Base-by-base conservation (phyloP, 1,284 basidiomycete genomes). In the Apiotrichum porosum region DNA sequence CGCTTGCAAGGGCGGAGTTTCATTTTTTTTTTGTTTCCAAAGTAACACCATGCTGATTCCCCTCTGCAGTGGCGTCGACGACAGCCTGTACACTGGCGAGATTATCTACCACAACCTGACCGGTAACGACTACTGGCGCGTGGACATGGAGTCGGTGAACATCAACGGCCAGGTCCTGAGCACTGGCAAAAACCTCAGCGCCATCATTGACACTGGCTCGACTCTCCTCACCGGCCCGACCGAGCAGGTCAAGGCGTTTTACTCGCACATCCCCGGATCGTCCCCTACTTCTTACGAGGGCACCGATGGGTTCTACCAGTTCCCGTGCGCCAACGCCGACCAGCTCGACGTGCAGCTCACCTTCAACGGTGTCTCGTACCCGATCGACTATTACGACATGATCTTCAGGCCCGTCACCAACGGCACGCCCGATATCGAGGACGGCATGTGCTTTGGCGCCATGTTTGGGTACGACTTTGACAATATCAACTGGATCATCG, bases 201-300 rank as follows among this genome's bases (percentile, higher is more conserved):
- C 51, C 19, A 73, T 66, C 15, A 73, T 78, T 58, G 77, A 78
- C 58, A 97, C 75, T 0, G 92, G 92, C 47, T 95, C 92, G 2
- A 94, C 92, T 0, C 81, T 95, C 35, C 80, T 97, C 41, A 91
- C 88, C 9, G 90, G 87, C 0, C 92, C 93, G 0, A 22, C 80
- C 1, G 61, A 68, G 9, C 75, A 78, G 43, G 81, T 94, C 37
- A 70, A 79, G 0, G 69, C 73, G 10, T 77, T 97, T 42, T 97
- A 84, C 62, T 78, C 80, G 1, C 81, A 84, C 51, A 88, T 98
- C 44, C 83, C 85, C 0, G 83, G 81, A 23, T 79, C 86, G 0
- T 57, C 71, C 38, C 66, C 79, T 1, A 84, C 84, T 41, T 78
- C 79, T 0, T 84, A 84, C 3, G 58, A 58, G 0, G 84, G 81